These are phyloP conservation scores for Tetrapyrgos nigripes DNA, from an alignment of 1,284 basidiomycete species.

Conservation along the genomic window DNA sequence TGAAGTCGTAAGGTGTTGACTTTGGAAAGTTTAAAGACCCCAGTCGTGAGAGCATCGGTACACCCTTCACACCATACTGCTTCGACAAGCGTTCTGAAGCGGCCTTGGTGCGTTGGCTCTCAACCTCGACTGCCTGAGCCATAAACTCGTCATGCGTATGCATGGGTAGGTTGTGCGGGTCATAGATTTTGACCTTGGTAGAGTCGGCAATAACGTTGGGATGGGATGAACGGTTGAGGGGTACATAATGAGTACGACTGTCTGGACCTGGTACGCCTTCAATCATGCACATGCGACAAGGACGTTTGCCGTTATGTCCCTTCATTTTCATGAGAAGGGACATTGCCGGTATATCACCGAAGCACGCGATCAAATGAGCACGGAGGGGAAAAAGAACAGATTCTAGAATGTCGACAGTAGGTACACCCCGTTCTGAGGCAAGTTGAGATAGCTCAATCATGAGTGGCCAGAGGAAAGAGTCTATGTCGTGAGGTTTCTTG, in stretches of 20 bases:
- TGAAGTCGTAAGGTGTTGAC: slow-evolving; percentile 44
- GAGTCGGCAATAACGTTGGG: slow-evolving; percentile 10
- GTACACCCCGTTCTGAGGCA: slow-evolving; percentile 33
- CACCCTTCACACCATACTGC: slow-evolving; percentile 8
- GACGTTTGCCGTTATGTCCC: slow-evolving; percentile 49
- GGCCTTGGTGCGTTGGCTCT: not conserved
- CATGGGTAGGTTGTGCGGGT: slow-evolving; percentile 4
- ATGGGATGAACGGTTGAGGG: slow-evolving; percentile 31
- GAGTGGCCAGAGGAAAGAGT: slow-evolving; percentile 48
- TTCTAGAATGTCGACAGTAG: slow-evolving; percentile 36
- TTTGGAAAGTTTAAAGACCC: slow-evolving; percentile 24
- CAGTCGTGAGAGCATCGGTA: not conserved
- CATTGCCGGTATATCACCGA: slow-evolving; percentile 54
- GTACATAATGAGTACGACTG: slow-evolving; percentile 41
- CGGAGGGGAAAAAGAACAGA: slow-evolving; percentile 37
- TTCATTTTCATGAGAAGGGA: slow-evolving; percentile 52
- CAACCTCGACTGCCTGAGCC: not conserved
- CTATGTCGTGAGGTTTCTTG: slow-evolving; percentile 44
- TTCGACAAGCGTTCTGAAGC: not conserved
- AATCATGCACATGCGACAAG: slow-evolving; percentile 53
- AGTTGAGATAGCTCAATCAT: slow-evolving; percentile 44
- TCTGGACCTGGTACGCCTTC: slow-evolving; percentile 24
- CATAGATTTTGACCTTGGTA: slow-evolving; percentile 2
- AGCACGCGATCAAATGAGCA: slow-evolving; percentile 46
- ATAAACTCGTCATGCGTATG: slow-evolving; percentile 2